A percentile compares a stretch with the other conserved stretches of the same genome.
These are phyloP conservation scores for Capsicum pubescens DNA, from an alignment of 257 asterid species.

Conservation along the genomic window DNA sequence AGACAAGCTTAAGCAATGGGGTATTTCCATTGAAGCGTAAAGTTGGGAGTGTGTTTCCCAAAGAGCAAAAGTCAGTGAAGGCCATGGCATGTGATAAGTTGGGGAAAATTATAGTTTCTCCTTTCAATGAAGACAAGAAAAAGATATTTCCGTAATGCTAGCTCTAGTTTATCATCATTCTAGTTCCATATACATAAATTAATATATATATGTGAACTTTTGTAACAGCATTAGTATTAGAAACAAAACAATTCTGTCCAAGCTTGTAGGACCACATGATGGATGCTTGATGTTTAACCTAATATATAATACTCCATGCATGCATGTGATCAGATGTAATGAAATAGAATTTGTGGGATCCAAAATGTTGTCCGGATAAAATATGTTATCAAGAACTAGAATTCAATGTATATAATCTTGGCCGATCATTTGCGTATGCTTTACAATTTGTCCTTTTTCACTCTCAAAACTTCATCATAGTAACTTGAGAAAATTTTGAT, in stretches of 20 bases:
- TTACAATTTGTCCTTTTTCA: too few species aligned
- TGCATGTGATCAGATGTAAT: not conserved
- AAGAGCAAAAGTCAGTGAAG: constrained; percentile 18
- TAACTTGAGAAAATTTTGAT: too few species aligned
- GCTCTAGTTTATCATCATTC: not conserved
- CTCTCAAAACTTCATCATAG: too few species aligned
- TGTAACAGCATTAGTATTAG: not conserved
- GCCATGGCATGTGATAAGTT: constrained; percentile 18
- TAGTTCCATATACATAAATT: too few species aligned
- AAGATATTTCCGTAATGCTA: not conserved
- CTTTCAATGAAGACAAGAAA: not conserved
- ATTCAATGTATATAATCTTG: too few species aligned
- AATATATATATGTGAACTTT: not conserved
- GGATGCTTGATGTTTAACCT: not conserved
- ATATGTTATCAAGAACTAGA: not conserved
- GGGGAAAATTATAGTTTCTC: not conserved
- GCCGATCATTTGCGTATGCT: too few species aligned
- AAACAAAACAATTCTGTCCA: not conserved
- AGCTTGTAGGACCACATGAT: not conserved
- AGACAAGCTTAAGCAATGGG: not conserved
- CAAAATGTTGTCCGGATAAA: not conserved
- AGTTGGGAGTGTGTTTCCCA: constrained; percentile 23
- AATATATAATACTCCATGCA: not conserved
- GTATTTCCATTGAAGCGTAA: constrained; percentile 8
- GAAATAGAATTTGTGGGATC: not conserved